Base-by-base conservation (phyloP, 257 asterid species). In the Solanum gandarillasii region DNA sequence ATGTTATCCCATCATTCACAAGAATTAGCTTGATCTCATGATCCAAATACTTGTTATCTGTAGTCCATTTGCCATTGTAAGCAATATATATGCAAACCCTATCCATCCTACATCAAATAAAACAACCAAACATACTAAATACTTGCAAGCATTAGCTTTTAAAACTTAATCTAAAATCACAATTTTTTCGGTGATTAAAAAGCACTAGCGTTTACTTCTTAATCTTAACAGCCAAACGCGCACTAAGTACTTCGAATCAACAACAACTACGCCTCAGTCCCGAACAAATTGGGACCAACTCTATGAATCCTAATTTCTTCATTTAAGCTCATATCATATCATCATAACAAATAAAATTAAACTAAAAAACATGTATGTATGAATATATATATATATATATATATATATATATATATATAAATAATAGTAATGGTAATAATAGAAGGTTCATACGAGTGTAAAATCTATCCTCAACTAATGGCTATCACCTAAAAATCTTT, bases 41-140 rank as follows among this genome's bases (percentile, higher is more conserved):
- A 46, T 81, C 36, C 85, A 81, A 46, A 46, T 81, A 81, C 85
- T 81, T 81, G 85, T 81, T 27, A 81, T 81, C 85, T 27, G 18
- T 27, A 46, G 85, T 81, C 85, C 85, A 81, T 46, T 46, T 81
- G 25, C 85, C 85, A 81, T 81, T 81, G 85, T 81, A 81, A 81
- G 85, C 85, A 81, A 81, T 81, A 81, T 81, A 81, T 3, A 81
- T 81, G 68, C 85, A 81, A 81, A 81, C 85, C 68, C 11, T 81
- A 81, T 81, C 85, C 85, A 81, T 81, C 85, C 85, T 81, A 2
- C 85, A 29, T 81, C 10, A 81, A 81, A 4, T 5, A 0, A 46
- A 81, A 46, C 85, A 81, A 75, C 48, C 83, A 5, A 75, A 75
- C 43, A 73, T 34, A 73, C 46, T 72, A 73, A 73, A 73, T 34